Conservation (phyloP, 768 basidiomycete species). For the Filobasidium floriforme region DNA sequence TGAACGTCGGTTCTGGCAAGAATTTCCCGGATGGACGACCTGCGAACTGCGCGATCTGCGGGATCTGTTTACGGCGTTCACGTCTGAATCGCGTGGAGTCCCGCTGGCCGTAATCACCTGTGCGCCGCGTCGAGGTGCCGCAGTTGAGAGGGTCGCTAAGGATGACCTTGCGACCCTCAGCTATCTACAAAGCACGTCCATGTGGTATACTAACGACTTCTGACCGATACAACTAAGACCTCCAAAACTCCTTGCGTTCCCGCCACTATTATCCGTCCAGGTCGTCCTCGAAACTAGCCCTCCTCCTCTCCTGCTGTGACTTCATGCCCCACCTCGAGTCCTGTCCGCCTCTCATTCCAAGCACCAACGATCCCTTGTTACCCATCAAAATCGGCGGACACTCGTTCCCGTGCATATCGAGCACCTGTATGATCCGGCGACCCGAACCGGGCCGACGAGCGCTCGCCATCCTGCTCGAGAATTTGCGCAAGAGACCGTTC, state of each 20-base stretch:
- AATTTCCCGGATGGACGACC: too few relatives aligned
- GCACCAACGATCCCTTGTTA: background rate
- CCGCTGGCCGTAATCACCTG: too few relatives aligned
- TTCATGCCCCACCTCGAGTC: slow-evolving; percentile 13
- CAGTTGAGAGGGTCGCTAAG: too few relatives aligned
- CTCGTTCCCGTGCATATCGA: slow-evolving; percentile 36
- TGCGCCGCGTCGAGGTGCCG: too few relatives aligned
- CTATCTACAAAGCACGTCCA: too few relatives aligned
- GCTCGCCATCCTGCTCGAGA: slow-evolving; percentile 24
- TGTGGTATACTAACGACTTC: too few relatives aligned
- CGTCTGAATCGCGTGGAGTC: too few relatives aligned
- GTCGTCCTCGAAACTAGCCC: slow-evolving; percentile 2
- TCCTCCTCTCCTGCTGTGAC: slow-evolving; percentile 10
- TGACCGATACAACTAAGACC: too few relatives aligned
- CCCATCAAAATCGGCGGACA: slow-evolving; percentile 21
- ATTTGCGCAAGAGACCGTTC: slow-evolving; percentile 35
- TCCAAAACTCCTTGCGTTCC: background rate
- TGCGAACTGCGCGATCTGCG: too few relatives aligned
- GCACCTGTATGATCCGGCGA: slow-evolving; percentile 20
- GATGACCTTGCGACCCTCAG: too few relatives aligned
- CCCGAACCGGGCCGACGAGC: slow-evolving; percentile 14
- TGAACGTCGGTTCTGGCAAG: too few relatives aligned
- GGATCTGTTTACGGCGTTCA: too few relatives aligned
- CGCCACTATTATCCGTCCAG: slow-evolving; percentile 19
- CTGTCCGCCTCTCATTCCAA: background rate